These are phyloP conservation scores for Globisporangium heterothallicum DNA, from an alignment of 352 stramenopile species.

Conservation along the genomic window DNA sequence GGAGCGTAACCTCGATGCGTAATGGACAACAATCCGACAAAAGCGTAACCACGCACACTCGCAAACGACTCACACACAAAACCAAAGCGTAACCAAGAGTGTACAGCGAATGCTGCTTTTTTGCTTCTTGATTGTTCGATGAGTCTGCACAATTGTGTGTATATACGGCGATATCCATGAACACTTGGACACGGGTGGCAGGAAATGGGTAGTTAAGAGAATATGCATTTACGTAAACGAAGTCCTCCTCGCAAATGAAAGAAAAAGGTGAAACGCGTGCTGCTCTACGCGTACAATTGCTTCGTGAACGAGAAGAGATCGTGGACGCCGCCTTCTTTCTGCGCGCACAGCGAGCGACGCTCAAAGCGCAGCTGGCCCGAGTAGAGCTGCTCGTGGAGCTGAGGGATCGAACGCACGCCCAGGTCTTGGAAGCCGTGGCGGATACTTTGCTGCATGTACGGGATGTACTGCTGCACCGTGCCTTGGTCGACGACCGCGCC, in stretches of 20 bases:
- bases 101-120: background rate
- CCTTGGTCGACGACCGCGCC: slow-evolving; percentile 98
- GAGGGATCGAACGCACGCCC: slow-evolving; percentile 83
- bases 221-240: too few species aligned
- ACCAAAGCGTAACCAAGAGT: background rate
- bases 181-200: background rate
- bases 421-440: slow-evolving; percentile 97
- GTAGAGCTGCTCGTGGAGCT: slow-evolving; percentile 80
- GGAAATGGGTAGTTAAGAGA: too few species aligned
- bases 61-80: too few species aligned
- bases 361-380: slow-evolving; percentile 89
- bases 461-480: slow-evolving; percentile 95
- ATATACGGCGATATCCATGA: background rate
- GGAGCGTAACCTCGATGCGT: too few species aligned
- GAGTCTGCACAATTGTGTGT: background rate
- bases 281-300: slow-evolving; percentile 64
- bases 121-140: background rate
- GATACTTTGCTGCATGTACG: slow-evolving; percentile 97
- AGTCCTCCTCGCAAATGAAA: too few species aligned
- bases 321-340: slow-evolving; percentile 97
- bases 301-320: slow-evolving; percentile 95
- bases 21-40: background rate
- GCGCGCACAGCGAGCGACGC: slow-evolving; percentile 94
- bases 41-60: background rate
- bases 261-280: too few species aligned